These are phyloP conservation scores for Teratosphaeria destructans DNA, from an alignment of 2,329 filamentous ascomycete genomes.

Conservation along the genomic window DNA sequence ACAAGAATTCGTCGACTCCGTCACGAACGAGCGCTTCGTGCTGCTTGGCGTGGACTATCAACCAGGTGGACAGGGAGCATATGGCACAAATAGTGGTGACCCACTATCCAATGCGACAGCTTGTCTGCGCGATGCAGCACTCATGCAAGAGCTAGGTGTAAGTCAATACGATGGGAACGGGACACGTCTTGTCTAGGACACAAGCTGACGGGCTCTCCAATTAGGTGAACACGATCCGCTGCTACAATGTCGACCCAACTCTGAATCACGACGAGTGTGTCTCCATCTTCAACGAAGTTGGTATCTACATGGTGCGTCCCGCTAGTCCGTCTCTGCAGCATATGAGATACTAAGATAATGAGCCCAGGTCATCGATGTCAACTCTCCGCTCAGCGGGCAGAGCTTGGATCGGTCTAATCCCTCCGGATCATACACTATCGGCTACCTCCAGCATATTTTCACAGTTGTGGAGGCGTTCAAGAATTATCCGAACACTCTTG, in stretches of 20 bases:
- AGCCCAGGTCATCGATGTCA: constrained; percentile 44
- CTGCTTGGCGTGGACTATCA: constrained; percentile 56
- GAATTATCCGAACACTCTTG: constrained; percentile 53
- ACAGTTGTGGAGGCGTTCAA: constrained; percentile 57
- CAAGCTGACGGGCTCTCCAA: background rate
- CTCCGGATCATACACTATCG: constrained; percentile 43
- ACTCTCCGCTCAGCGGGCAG: constrained; percentile 47
- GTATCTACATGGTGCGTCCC: constrained; percentile 49
- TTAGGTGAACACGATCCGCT: constrained; percentile 51
- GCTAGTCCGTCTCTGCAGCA: background rate
- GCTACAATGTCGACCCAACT: constrained; percentile 52
- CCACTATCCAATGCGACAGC: constrained; percentile 47
- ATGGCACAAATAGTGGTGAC: constrained; percentile 42
- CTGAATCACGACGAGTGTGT: constrained; percentile 52
- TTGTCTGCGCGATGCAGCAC: constrained; percentile 52
- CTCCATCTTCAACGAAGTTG: constrained; percentile 54
- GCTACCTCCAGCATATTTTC: constrained; percentile 50
- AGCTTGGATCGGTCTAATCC: constrained; percentile 48
- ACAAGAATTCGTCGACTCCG: constrained; percentile 51
- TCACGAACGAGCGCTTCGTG: constrained; percentile 49
- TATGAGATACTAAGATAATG: background rate
- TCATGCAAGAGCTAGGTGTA: constrained; percentile 50
- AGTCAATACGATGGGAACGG: background rate
- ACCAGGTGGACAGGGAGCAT: constrained; percentile 50
- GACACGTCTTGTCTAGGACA: background rate